Percentiles rank a stretch among this genome's conserved stretches.
Conservation (phyloP, 2,329 filamentous ascomycete species). For the Arthrobotrys iridis region DNA sequence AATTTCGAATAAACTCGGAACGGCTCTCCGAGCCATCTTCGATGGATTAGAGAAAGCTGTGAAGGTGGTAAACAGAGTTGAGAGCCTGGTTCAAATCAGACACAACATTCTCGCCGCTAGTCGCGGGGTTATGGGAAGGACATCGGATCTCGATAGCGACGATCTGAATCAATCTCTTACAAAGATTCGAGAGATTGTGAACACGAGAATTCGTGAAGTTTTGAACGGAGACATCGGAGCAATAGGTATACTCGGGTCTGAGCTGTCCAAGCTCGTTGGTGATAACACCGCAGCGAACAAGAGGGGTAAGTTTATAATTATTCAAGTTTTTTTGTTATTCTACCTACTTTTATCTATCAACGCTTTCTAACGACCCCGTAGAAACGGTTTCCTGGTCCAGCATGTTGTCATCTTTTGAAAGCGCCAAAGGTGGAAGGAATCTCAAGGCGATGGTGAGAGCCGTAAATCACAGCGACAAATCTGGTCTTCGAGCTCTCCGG, state of each 20-base stretch:
- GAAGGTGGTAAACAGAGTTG: conserved; percentile 54
- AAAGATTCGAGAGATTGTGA: conserved; percentile 45
- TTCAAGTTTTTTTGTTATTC: not conserved
- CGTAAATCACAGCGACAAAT: conserved; percentile 45
- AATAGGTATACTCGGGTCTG: conserved; percentile 25
- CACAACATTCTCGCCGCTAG: conserved; percentile 51
- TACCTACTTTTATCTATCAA: not conserved
- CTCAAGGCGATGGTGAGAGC: conserved; percentile 49
- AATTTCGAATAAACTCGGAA: conserved; percentile 62
- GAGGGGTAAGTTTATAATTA: conserved; percentile 5
- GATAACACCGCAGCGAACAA: conserved; percentile 1
- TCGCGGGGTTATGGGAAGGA: conserved; percentile 35
- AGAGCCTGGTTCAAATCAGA: conserved; percentile 55
- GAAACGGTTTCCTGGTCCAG: conserved; percentile 35
- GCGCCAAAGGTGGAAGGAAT: conserved; percentile 48
- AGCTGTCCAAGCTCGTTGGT: conserved; percentile 19
- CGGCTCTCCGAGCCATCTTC: conserved; percentile 62
- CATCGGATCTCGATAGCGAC: conserved; percentile 35
- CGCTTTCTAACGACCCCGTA: conserved; percentile 4
- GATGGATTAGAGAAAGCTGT: conserved; percentile 55
- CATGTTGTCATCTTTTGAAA: conserved; percentile 48
- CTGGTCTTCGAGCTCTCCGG: conserved; percentile 31
- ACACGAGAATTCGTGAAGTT: conserved; percentile 50
- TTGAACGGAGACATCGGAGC: conserved; percentile 32
- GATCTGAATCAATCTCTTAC: conserved; percentile 38